These are phyloP conservation scores for Apiospora koreana DNA, from an alignment of 2,329 filamentous ascomycete species.

Conservation along the genomic window DNA sequence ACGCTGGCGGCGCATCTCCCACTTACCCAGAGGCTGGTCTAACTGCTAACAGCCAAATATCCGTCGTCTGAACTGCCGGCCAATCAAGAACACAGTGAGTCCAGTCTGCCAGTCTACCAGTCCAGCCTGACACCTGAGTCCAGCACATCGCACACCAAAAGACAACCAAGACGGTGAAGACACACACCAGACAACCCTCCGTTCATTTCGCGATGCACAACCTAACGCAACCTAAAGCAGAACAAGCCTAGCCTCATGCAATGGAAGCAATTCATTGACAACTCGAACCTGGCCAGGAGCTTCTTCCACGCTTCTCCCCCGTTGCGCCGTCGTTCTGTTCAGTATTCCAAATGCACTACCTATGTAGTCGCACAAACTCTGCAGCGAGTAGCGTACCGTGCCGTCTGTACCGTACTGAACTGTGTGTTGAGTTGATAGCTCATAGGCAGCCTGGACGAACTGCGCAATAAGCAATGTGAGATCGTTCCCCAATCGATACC, in stretches of 20 bases:
- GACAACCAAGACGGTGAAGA: too few relatives aligned
- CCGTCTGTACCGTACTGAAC: too few relatives aligned
- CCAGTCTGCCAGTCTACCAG: too few relatives aligned
- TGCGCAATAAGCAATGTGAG: background rate
- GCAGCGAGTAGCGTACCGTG: background rate
- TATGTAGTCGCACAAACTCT: background rate
- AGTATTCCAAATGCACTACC: background rate
- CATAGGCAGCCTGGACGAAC: background rate
- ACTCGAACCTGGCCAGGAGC: background rate
- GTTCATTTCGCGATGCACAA: background rate
- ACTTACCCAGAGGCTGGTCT: background rate
- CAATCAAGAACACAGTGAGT: background rate
- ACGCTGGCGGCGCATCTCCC: background rate
- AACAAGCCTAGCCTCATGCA: background rate
- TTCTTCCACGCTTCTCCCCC: background rate
- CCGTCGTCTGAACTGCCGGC: background rate
- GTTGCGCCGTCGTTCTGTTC: background rate
- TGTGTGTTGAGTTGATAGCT: background rate
- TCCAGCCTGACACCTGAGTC: background rate
- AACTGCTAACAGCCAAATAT: constrained; percentile 3
- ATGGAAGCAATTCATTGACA: background rate
- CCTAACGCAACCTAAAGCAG: background rate
- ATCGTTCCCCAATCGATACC: constrained; percentile 5
- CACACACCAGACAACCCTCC: too few relatives aligned
- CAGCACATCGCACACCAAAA: background rate